Evolutionary conservation across 345 rosid genomes (phyloP).

Genomic region (Hevea brasiliensis): DNA sequence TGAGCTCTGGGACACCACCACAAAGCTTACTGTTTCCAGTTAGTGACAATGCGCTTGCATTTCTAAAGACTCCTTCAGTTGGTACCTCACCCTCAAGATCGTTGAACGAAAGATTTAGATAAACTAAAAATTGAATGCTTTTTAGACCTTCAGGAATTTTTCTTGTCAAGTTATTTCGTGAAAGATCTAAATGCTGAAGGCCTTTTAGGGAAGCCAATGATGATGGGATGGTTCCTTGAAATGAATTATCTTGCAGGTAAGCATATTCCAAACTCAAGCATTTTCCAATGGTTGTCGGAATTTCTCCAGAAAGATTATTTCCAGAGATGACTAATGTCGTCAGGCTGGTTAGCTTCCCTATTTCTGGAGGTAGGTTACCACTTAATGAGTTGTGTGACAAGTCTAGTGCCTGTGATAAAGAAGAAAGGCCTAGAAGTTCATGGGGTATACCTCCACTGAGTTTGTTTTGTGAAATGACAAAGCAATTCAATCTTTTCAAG

Average conservation of each 20-base stretch:
- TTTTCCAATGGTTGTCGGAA: slow-evolving; percentile 26
- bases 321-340: background rate
- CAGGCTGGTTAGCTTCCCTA: slow-evolving; percentile 26
- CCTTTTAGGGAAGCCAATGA: slow-evolving; percentile 30
- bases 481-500: background rate
- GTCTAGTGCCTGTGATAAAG: slow-evolving; percentile 13
- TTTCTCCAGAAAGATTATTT: slow-evolving; percentile 35
- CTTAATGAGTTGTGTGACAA: slow-evolving; percentile 34
- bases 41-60: slow-evolving; percentile 31
- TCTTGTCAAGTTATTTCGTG: slow-evolving; percentile 38
- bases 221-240: slow-evolving; percentile 35
- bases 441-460: slow-evolving; percentile 29
- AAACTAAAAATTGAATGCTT: background rate
- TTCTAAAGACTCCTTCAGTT: slow-evolving; percentile 32
- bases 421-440: too few relatives aligned
- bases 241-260: slow-evolving; percentile 24
- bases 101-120: slow-evolving; percentile 42
- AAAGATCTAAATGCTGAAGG: slow-evolving; percentile 35
- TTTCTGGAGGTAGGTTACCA: slow-evolving; percentile 23
- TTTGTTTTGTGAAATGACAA: slow-evolving; percentile 23
- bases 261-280: slow-evolving; percentile 24
- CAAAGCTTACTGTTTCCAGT: slow-evolving; percentile 36
- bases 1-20: slow-evolving; percentile 30
- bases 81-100: slow-evolving; percentile 47
- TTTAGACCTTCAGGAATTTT: slow-evolving; percentile 22